phyloP scores from a whole-genome alignment of 495 filamentous ascomycete genomes.

The Lasiosphaeria miniovina region DNA sequence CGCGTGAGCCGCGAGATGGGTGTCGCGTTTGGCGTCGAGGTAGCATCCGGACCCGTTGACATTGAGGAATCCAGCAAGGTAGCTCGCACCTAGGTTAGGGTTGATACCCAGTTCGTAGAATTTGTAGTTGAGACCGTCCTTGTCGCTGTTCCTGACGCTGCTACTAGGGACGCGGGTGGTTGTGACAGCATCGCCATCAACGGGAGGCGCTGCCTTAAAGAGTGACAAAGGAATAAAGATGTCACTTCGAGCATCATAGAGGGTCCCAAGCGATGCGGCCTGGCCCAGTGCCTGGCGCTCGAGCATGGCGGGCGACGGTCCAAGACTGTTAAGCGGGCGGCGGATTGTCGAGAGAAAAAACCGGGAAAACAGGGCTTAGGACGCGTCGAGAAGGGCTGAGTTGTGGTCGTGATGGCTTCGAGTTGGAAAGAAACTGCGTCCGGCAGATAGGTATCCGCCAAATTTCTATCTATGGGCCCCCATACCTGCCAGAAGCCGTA shows the following conservation, averaged over 20 bases:
- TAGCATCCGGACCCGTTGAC: background rate
- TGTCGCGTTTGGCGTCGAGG: background rate
- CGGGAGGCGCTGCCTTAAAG: background rate
- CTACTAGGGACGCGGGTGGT: background rate
- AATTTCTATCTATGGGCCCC: no score
- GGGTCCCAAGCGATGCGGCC: background rate
- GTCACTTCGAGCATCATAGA: constrained; percentile 9
- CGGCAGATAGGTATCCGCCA: no score
- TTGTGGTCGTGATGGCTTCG: no score
- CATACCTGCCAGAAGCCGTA: no score
- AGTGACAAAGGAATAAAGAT: background rate
- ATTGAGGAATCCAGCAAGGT: background rate
- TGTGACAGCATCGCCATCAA: background rate
- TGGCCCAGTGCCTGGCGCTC: constrained; percentile 5
- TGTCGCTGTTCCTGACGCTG: background rate
- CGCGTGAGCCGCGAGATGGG: background rate
- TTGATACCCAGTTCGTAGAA: background rate
- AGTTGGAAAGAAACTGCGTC: no score
- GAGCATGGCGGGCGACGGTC: background rate
- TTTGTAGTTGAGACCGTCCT: background rate
- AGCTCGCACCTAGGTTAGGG: background rate
- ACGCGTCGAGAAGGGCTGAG: no score
- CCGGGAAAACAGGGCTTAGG: no score
- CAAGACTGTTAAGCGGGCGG: no score
- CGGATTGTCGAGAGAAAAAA: no score